A percentile compares a stretch with the other conserved stretches of the same genome.
Evolutionary conservation across 164 flowering plant species (phyloP).

Genomic region (Vitis amurensis): DNA sequence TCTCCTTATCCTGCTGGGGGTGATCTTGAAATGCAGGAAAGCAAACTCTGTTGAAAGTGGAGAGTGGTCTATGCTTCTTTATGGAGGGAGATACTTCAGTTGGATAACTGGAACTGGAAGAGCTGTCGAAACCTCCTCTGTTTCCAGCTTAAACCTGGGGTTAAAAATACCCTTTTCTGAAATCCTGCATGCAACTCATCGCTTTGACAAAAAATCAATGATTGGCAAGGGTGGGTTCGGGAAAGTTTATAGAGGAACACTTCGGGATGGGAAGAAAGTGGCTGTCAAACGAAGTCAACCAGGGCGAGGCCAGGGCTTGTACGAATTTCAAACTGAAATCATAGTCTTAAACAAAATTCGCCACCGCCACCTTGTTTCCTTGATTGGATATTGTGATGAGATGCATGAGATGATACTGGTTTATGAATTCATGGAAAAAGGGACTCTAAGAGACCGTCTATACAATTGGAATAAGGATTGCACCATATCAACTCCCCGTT

Average conservation of each 20-base stretch:
- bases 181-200: conserved; percentile 1
- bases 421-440: conserved; percentile 17
- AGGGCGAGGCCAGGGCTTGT: conserved; percentile 4
- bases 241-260: conserved; percentile 12
- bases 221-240: conserved; percentile 18
- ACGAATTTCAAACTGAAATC: conserved; percentile 14
- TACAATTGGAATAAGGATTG: not conserved
- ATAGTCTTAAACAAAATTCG: conserved; percentile 6
- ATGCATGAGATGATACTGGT: conserved; percentile 13
- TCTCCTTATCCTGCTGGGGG: not conserved
- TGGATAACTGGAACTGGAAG: not conserved
- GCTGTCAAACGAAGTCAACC: conserved; percentile 16
- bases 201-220: not conserved
- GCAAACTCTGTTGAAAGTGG: not conserved
- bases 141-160: not conserved
- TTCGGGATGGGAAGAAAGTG: conserved; percentile 3
- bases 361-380: conserved; percentile 17
- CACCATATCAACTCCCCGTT: no score
- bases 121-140: not conserved
- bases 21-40: not conserved
- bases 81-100: not conserved
- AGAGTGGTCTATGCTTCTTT: not conserved
- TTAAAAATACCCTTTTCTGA: conserved; percentile 1
- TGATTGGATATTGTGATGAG: conserved; percentile 19
- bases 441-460: conserved; percentile 4